phyloP scores from a whole-genome alignment of 495 filamentous ascomycete genomes.

The Xylaria longipes region DNA sequence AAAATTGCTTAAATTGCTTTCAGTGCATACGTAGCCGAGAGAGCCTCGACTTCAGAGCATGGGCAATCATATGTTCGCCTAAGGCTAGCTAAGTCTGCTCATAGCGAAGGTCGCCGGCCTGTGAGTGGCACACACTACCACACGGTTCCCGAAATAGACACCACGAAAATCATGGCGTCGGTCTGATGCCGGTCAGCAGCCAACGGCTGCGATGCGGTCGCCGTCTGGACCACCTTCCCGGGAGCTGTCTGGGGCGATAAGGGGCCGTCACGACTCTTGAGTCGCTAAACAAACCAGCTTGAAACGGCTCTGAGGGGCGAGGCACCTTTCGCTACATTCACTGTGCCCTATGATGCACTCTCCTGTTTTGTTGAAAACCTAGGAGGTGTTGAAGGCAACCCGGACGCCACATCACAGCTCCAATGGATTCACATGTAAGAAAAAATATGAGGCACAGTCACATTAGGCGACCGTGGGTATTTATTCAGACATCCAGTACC shows the following conservation, averaged over 20 bases:
- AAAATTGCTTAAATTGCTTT: constrained; percentile 17
- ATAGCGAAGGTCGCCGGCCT: not conserved
- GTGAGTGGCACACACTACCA: constrained; percentile 3
- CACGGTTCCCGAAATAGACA: constrained; percentile 16
- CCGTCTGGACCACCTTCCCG: not conserved
- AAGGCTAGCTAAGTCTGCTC: not conserved
- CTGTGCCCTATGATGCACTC: constrained; percentile 1
- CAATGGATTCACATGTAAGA: constrained; percentile 9
- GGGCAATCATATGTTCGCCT: not conserved
- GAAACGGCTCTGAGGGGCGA: constrained; percentile 15
- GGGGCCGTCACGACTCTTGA: not conserved
- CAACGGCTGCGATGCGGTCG: not conserved
- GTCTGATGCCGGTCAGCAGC: constrained; percentile 12
- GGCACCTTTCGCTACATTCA: not conserved
- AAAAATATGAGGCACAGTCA: constrained; percentile 10
- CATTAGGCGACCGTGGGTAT: constrained; percentile 1
- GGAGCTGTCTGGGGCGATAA: not conserved
- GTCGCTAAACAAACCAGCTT: not conserved
- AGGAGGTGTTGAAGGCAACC: constrained; percentile 9
- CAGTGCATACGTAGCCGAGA: not conserved
- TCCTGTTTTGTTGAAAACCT: not conserved
- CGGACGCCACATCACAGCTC: constrained; percentile 5
- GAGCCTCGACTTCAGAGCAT: not conserved
- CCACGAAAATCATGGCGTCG: not conserved
- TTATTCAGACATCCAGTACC: not conserved